Percentiles rank a stretch among this genome's conserved stretches.
Conservation (phyloP, 441 rosid species). For the Brassica balearica region DNA sequence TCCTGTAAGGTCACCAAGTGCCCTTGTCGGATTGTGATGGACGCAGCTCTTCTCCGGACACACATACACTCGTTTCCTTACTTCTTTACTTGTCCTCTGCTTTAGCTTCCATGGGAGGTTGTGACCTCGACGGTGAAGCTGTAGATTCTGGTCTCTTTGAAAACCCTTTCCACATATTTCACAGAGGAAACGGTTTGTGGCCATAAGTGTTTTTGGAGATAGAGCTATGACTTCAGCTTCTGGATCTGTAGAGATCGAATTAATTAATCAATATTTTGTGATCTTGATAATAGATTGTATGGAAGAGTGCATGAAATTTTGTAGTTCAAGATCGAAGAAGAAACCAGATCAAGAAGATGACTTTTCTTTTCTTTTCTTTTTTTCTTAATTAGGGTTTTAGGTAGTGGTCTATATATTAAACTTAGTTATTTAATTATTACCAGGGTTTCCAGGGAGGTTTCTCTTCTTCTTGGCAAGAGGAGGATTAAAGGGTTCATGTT, state of each 20-base stretch:
- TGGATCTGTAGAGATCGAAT: slow-evolving; percentile 62
- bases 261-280: neutral
- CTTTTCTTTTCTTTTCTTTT: neutral
- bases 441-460: slow-evolving; percentile 96
- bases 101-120: slow-evolving; percentile 97
- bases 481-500: slow-evolving; percentile 37
- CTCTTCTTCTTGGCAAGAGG: slow-evolving; percentile 61
- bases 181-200: slow-evolving; percentile 88
- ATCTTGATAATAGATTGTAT: neutral
- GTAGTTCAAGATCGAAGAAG: slow-evolving; percentile 18
- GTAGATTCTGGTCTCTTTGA: slow-evolving; percentile 92
- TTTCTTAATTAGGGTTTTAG: slow-evolving; percentile 32
- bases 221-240: slow-evolving; percentile 93
- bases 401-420: neutral
- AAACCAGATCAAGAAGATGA: slow-evolving; percentile 22
- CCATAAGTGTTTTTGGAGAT: slow-evolving; percentile 92
- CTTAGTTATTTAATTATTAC: slow-evolving; percentile 39
- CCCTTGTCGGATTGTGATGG: slow-evolving; percentile 87
- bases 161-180: slow-evolving; percentile 94
- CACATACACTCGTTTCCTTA: slow-evolving; percentile 79
- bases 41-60: slow-evolving; percentile 89
- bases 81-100: slow-evolving; percentile 78
- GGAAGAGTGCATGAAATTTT: slow-evolving; percentile 15
- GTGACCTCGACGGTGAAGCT: slow-evolving; percentile 89
- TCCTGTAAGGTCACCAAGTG: slow-evolving; percentile 93